Evolutionary conservation across 495 filamentous ascomycete species (phyloP), one percentile per base, ranked within the genome.

Genomic region (Cairneyella variabilis): DNA sequence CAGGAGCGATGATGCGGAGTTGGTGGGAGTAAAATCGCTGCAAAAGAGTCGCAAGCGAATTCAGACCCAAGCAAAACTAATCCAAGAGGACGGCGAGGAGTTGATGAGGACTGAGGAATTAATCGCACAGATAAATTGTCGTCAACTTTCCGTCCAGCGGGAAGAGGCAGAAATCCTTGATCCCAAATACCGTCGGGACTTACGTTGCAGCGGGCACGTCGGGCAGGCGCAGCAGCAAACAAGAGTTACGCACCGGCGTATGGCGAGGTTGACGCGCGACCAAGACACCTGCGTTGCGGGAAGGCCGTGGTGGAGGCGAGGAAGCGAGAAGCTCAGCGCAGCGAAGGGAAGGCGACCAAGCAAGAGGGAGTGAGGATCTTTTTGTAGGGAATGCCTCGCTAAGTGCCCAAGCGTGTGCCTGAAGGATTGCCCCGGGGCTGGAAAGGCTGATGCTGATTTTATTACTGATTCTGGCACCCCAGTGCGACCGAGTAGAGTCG

Each of bases 101-200:
- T 32, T 32, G 28, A 32, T 6, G 28, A 32, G 28, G 6, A 14
- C 28, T n/a, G n/a, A n/a, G n/a, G n/a, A n/a, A n/a, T n/a, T n/a
- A n/a, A n/a, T n/a, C n/a, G n/a, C n/a, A n/a, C n/a, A n/a, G 28
- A 32, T 6, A 14, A 32, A 32, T 32, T 32, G 28, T 32, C 28
- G 28, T 32, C 7, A 32, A 36, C 28, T 45, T 56, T 51, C 54
- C 54, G 54, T 16, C 54, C 54, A 52, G 54, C 54, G 54, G 54
- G 42, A 56, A 50, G 48, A 41, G 27, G 27, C 14, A 44, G 38
- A 34, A 10, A 22, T 6, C 2, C 22, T 38, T 2, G 18, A 46
- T 45, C 42, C 41, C 34, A 28, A 40, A 39, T 21, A 10, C 14
- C 30, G 21, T 28, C n/a, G 18, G 17, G 20, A 2, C 17, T 40